Evolutionary conservation across 2,329 filamentous ascomycete genomes (phyloP).

Genomic region (Ophiostoma sp.): DNA sequence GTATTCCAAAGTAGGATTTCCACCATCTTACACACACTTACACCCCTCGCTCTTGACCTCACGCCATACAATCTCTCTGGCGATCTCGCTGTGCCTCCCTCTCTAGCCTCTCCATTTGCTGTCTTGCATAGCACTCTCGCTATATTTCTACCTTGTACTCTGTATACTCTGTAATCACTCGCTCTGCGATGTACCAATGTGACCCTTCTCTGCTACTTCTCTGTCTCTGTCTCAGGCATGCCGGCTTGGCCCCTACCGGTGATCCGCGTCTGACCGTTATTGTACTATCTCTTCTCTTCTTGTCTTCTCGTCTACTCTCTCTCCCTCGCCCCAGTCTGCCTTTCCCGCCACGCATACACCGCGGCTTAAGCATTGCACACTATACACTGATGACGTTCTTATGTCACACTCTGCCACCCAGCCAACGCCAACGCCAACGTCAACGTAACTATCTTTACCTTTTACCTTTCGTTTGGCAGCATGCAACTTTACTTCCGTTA

Average conservation of each 20-base stretch:
- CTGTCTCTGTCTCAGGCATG: constrained; percentile 43
- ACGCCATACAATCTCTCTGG: constrained; percentile 30
- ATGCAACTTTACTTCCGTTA: not conserved
- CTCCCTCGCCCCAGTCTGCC: not conserved
- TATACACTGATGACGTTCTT: constrained; percentile 1
- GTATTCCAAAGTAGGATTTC: not conserved
- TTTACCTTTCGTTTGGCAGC: not conserved
- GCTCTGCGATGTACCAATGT: not conserved
- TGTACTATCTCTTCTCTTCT: constrained; percentile 4
- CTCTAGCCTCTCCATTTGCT: not conserved
- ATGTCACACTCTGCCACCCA: not conserved
- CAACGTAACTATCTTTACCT: not conserved
- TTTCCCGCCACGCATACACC: constrained; percentile 28
- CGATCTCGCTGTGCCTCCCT: not conserved
- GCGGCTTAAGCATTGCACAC: not conserved
- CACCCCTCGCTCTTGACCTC: constrained; percentile 39
- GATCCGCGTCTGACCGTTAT: constrained; percentile 45
- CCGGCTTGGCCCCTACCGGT: constrained; percentile 49
- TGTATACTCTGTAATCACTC: not conserved
- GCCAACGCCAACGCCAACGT: not conserved
- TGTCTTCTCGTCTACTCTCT: not conserved
- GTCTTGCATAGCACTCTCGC: not conserved
- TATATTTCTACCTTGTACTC: not conserved
- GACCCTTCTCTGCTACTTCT: constrained; percentile 28
- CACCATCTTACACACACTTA: constrained; percentile 29